Percentiles rank a stretch among this genome's conserved stretches.
Conservation (phyloP, 2,329 filamentous ascomycete genomes). For the Ilyonectria destructans region DNA sequence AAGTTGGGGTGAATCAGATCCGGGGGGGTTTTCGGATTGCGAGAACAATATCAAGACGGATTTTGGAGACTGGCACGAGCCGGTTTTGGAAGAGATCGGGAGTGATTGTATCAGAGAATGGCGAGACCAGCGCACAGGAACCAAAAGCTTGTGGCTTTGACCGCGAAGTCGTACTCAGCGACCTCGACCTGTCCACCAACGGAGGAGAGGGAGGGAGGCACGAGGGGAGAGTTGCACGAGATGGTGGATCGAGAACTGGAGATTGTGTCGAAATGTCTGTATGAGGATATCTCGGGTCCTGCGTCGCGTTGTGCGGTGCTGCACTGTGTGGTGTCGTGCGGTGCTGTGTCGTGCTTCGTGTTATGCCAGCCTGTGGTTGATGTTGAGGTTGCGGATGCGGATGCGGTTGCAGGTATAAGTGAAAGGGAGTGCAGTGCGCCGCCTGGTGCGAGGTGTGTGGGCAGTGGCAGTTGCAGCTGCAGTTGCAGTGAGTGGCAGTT, state of each 20-base stretch:
- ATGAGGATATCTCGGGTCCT: constrained; percentile 17
- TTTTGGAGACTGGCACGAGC: constrained; percentile 31
- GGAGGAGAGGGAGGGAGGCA: constrained; percentile 11
- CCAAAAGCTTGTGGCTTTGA: constrained; percentile 24
- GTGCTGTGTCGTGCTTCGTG: constrained; percentile 18
- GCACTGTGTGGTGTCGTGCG: constrained; percentile 32
- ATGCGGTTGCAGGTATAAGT: constrained; percentile 34
- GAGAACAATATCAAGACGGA: constrained; percentile 37
- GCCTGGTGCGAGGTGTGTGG: constrained; percentile 40
- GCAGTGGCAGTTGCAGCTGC: constrained; percentile 15
- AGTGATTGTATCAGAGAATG: constrained; percentile 46
- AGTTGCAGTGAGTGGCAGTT: neutral
- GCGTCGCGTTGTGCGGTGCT: constrained; percentile 34
- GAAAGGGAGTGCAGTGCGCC: constrained; percentile 29
- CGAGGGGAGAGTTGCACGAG: constrained; percentile 29
- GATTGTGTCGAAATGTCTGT: constrained; percentile 11
- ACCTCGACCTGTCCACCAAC: constrained; percentile 21
- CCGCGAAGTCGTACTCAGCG: constrained; percentile 15
- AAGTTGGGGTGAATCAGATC: constrained; percentile 41
- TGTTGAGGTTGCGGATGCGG: constrained; percentile 24
- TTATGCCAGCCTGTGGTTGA: constrained; percentile 24
- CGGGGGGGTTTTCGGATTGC: constrained; percentile 35
- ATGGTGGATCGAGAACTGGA: constrained; percentile 9
- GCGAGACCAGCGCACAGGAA: constrained; percentile 15
- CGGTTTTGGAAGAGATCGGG: constrained; percentile 24